Conservation (phyloP, 257 asterid species). For the Ajuga chamaepitys region DNA sequence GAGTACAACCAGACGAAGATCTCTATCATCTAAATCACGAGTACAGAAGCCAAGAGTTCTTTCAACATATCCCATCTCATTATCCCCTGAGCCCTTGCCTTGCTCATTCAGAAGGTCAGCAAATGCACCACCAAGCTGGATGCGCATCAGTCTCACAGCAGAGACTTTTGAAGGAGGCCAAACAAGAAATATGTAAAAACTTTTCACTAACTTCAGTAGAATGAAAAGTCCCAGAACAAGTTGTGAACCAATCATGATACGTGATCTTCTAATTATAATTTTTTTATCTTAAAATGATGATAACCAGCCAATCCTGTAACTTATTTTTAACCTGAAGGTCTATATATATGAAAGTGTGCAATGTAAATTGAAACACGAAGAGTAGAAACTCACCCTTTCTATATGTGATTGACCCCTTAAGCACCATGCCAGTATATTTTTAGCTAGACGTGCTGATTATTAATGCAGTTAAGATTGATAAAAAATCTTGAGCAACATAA, state of each 20-base stretch:
- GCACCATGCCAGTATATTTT: background rate
- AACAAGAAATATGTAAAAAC: background rate
- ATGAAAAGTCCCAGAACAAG: background rate
- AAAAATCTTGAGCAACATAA: background rate
- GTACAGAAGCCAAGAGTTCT: constrained; percentile 90
- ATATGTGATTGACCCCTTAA: background rate
- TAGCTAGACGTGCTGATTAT: background rate
- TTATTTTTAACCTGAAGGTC: background rate
- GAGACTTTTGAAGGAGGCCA: constrained; percentile 38
- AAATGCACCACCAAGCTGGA: constrained; percentile 88
- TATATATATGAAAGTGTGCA: background rate
- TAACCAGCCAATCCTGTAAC: background rate
- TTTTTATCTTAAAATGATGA: no score
- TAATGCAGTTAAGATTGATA: background rate
- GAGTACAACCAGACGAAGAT: constrained; percentile 65
- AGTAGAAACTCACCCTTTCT: background rate
- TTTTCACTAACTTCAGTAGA: background rate
- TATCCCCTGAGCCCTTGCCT: constrained; percentile 87
- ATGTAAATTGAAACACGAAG: background rate
- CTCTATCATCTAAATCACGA: constrained; percentile 77
- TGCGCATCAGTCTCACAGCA: constrained; percentile 94
- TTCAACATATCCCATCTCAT: constrained; percentile 94
- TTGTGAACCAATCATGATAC: background rate
- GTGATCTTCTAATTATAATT: no score
- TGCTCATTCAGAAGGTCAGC: constrained; percentile 91